These are phyloP conservation scores for Favolaschia claudopus DNA, from an alignment of 768 basidiomycete genomes.

Conservation along the genomic window DNA sequence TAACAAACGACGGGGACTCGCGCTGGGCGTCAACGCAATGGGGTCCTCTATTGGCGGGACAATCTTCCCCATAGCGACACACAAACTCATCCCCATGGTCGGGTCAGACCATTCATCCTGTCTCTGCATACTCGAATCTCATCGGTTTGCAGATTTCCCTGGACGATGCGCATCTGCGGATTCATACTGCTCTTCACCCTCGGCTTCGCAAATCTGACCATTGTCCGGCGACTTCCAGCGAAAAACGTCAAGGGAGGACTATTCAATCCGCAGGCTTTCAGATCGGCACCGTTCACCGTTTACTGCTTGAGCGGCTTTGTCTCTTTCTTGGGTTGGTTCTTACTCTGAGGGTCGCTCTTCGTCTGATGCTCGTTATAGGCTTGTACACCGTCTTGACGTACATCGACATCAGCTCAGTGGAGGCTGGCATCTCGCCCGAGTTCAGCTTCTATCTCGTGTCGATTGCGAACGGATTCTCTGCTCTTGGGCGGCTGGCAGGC, in stretches of 20 bases:
- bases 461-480: conserved; percentile 67
- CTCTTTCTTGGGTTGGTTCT: conserved; percentile 65
- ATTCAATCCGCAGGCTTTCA: conserved; percentile 55
- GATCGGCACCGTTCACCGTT: conserved; percentile 53
- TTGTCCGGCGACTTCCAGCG: conserved; percentile 60
- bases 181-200: conserved; percentile 61
- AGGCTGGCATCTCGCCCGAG: conserved; percentile 51
- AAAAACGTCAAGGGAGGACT: conserved; percentile 59
- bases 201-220: conserved; percentile 54
- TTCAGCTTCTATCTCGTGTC: conserved; percentile 67
- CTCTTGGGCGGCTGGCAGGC: conserved; percentile 58
- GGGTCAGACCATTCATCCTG: conserved; percentile 48
- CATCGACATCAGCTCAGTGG: conserved; percentile 59
- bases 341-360: too few relatives aligned
- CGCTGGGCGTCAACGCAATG: conserved; percentile 59
- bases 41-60: conserved; percentile 71
- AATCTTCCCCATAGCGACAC: conserved; percentile 63
- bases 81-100: conserved; percentile 56
- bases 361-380: too few relatives aligned
- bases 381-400: conserved; percentile 73
- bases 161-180: conserved; percentile 73
- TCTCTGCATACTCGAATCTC: not conserved
- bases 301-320: conserved; percentile 58
- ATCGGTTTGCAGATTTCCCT: conserved; percentile 57
- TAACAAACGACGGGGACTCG: conserved; percentile 57